Conservation (phyloP, 2,329 filamentous ascomycete genomes). For the Claviceps sp. region DNA sequence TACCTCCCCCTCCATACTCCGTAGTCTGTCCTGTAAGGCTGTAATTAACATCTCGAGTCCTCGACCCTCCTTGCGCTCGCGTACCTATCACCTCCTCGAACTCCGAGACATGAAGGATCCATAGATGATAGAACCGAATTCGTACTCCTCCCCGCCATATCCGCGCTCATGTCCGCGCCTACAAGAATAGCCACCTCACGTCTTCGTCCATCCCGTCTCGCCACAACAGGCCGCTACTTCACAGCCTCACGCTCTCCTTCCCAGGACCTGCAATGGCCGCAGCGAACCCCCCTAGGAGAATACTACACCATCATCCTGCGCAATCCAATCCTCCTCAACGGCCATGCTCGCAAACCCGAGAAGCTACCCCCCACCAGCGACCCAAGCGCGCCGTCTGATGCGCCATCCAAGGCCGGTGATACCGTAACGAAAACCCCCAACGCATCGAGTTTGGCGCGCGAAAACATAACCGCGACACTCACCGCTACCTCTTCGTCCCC, state of each 20-base stretch:
- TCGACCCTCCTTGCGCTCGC: not conserved
- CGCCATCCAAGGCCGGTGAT: conserved; percentile 3
- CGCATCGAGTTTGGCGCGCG: conserved; percentile 5
- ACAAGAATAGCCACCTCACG: conserved; percentile 17
- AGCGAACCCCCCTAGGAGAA: conserved; percentile 34
- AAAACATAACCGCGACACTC: conserved; percentile 5
- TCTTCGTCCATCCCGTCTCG: conserved; percentile 14
- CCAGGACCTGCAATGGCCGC: conserved; percentile 18
- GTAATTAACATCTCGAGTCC: too few relatives aligned
- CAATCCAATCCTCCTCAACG: conserved; percentile 26
- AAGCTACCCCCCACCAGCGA: conserved; percentile 27
- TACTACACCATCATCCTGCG: conserved; percentile 48
- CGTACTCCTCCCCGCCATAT: not conserved
- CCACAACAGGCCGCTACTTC: conserved; percentile 14
- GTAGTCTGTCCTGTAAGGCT: not conserved
- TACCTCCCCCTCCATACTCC: too few relatives aligned
- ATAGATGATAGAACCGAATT: not conserved
- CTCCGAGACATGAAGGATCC: not conserved
- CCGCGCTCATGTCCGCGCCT: conserved; percentile 17
- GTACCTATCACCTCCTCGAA: not conserved
- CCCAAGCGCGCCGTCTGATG: conserved; percentile 8
- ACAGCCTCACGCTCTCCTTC: conserved; percentile 12
- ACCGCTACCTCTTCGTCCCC: conserved; percentile 10
- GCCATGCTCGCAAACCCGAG: conserved; percentile 17
- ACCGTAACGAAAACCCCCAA: not conserved